Percentiles rank a stretch among this genome's conserved stretches.
phyloP scores from a whole-genome alignment of 2,329 filamentous ascomycete genomes.

The Dactylellina sp. region DNA sequence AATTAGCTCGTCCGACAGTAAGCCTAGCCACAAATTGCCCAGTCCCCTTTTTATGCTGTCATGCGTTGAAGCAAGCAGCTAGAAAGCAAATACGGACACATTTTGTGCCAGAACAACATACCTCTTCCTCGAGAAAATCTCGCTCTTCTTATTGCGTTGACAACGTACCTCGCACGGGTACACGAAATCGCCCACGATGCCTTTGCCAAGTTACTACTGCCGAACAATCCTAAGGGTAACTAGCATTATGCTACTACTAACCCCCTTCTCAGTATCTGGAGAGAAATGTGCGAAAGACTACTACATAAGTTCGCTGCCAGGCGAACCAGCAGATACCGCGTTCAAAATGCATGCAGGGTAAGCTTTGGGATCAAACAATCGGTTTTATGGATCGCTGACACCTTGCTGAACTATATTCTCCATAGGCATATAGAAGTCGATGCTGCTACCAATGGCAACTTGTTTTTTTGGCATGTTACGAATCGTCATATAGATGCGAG shows the following conservation, averaged over 20 bases:
- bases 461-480: conserved; percentile 99
- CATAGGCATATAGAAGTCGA: conserved; percentile 89
- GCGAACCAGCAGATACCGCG: conserved; percentile 79
- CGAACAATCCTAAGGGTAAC: conserved; percentile 21
- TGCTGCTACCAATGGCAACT: conserved; percentile 84
- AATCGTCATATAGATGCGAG: conserved; percentile 94
- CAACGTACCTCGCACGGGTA: conserved; percentile 2
- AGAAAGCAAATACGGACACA: too few species aligned
- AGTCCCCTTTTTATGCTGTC: conserved; percentile 12
- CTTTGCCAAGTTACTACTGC: conserved; percentile 25
- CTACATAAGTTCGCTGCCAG: conserved; percentile 85
- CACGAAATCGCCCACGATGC: conserved; percentile 28
- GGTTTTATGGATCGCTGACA: conserved; percentile 13
- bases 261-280: conserved; percentile 62
- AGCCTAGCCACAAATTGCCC: background rate
- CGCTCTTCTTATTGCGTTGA: conserved; percentile 6
- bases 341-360: conserved; percentile 99
- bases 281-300: conserved; percentile 82
- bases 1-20: background rate
- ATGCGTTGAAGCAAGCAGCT: conserved; percentile 36
- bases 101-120: too few species aligned
- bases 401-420: conserved; percentile 18
- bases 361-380: conserved; percentile 63
- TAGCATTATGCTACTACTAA: conserved; percentile 31
- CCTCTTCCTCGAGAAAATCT: conserved; percentile 2